Base-by-base conservation (phyloP, 139 green algal genomes). In the Volvox reticuliferus region DNA sequence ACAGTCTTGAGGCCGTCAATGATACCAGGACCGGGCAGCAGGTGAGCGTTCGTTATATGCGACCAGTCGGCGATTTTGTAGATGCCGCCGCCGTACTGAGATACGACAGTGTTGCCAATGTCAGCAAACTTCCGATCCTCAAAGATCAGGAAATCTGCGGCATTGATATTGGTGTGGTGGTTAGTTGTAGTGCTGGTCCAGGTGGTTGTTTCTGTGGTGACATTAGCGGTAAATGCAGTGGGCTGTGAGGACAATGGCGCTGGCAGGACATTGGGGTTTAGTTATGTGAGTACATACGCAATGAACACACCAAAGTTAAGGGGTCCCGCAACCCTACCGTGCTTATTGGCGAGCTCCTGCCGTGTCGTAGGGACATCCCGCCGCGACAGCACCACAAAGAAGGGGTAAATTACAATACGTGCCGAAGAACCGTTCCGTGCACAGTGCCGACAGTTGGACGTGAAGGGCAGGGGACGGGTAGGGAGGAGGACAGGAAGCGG, bases 111-210 rank as follows among this genome's bases (percentile, higher is more conserved):
- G 97, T 99, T 99, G 91, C 98, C 98, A 80, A 99, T 99, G 95
- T 99, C 98, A 0, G 98, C 98, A 95, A 99, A 99, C 94, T 99
- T 99, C 89, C 98, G 96, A 94, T 99, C 98, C 95, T 99, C 98
- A 91, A 99, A 99, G 77, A 99, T 99, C 44, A 99, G 76, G 92
- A 99, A 99, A 93, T 99, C 96, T 98, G 95, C 61, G 80, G 21
- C 37, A 18, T 36, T 35, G 16, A 20, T 12, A 12, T 75, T 26
- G 24, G 67, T 75, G 67, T n/a, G n/a, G n/a, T n/a, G n/a, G n/a
- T 28, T 55, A 9, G 44, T 55, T 55, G 44, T 55, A 55, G 44
- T 9, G 44, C n/a, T n/a, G n/a, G n/a, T n/a, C n/a, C n/a, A n/a
- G n/a, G n/a, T n/a, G n/a, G n/a, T n/a, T n/a, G n/a, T n/a, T n/a